Base-by-base conservation (phyloP, 2,329 filamentous ascomycete genomes). In the Penicillium paneum region DNA sequence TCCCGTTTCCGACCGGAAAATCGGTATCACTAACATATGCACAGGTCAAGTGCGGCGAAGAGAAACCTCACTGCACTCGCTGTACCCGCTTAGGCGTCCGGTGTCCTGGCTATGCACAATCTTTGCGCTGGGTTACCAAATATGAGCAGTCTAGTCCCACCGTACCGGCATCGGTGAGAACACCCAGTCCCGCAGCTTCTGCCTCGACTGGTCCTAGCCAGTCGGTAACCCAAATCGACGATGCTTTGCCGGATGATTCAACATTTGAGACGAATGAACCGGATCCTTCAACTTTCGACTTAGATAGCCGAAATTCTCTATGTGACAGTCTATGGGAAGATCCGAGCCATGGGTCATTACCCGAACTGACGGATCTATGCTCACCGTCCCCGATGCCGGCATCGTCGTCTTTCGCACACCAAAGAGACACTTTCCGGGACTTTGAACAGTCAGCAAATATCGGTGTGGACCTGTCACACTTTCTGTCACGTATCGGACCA, bases 1-100 rank as follows among this genome's bases (percentile, higher is more conserved):
- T 39, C 45, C 39, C 36, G 38, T n/a, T 34, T 40, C 41, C 50
- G 24, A 40, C 48, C 26, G 13, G 17, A 19, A 46, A 49, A 51
- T 44, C 17, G 35, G 26, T 24, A 11, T 29, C 38, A 32, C 41
- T 52, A 39, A 51, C 54, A 31, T 45, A 31, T 45, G 15, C 34
- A 54, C 26, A 74, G 71, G 67, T 75, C 47, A 75, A 75, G 64
- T 75, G 72, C 53, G 72, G 72, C 59, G 71, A 75, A 57, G 69
- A 72, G 45, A 71, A 71, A 49, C 72, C 72, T 31, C 60, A 70
- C 24, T 75, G 72, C 56, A 64, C 55, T 58, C 71, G 72, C 43
- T 75, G 73, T 46, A 68, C 60, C n/a, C 71, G 72, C 24, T 49
- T 74, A 26, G 71, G 72, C 0, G 68, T 74, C 21, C 67, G 63